Conservation (phyloP, 129 eudicot species). For the Flaveria trinervia region DNA sequence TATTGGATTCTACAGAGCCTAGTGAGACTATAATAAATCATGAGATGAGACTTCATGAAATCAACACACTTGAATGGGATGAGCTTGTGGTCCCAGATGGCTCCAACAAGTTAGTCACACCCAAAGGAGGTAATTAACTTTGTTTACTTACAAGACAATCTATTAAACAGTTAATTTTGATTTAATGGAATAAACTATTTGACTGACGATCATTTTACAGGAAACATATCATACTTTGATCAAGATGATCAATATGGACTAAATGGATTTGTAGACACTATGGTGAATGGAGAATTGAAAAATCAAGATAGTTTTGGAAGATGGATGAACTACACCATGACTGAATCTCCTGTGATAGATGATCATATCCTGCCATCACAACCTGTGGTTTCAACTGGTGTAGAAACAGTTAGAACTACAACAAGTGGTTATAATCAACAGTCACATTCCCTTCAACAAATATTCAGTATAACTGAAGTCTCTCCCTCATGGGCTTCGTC, state of each 20-base stretch:
- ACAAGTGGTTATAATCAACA: constrained; percentile 31
- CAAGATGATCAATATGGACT: constrained; percentile 44
- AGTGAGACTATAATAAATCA: constrained; percentile 54
- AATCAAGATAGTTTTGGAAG: constrained; percentile 74
- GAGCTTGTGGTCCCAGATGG: constrained; percentile 76
- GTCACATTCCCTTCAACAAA: constrained; percentile 39
- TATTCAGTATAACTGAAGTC: constrained; percentile 74
- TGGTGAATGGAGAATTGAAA: constrained; percentile 44
- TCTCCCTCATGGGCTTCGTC: constrained; percentile 87
- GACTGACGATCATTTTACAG: constrained; percentile 31
- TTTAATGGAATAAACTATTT: neutral
- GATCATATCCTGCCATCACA: constrained; percentile 39
- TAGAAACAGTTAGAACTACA: constrained; percentile 35
- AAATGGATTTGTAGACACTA: constrained; percentile 39
- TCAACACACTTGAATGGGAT: constrained; percentile 97
- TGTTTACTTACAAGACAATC: constrained; percentile 13
- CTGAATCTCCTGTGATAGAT: constrained; percentile 65
- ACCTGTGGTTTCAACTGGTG: constrained; percentile 43
- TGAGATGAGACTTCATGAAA: constrained; percentile 78
- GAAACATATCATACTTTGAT: constrained; percentile 42
- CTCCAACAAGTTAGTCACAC: constrained; percentile 38
- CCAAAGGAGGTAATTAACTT: constrained; percentile 53
- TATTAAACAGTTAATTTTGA: constrained; percentile 15
- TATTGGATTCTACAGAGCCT: constrained; percentile 42
- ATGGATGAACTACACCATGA: constrained; percentile 67